Conservation (phyloP, 805 yeast species). For the Maudiozyma saulgeensis region DNA sequence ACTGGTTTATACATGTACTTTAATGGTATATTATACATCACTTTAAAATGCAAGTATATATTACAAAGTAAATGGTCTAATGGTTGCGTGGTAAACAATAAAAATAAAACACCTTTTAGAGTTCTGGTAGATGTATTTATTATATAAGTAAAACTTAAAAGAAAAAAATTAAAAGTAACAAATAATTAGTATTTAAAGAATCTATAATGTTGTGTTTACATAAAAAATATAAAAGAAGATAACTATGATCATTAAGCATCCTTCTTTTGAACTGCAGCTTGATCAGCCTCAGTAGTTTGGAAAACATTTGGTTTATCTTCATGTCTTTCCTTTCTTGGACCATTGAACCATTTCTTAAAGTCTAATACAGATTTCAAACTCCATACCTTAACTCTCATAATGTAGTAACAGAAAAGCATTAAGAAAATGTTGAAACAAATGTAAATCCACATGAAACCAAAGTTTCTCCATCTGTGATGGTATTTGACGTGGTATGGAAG, state of each 20-base stretch:
- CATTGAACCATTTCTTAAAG: constrained; percentile 34
- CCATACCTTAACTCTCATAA: constrained; percentile 33
- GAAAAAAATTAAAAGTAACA: not conserved
- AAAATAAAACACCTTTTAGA: too few species aligned
- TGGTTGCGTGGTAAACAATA: too few species aligned
- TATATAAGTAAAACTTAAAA: not conserved
- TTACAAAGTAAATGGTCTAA: too few species aligned
- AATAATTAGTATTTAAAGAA: not conserved
- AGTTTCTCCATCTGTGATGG: constrained; percentile 56
- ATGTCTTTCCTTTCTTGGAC: constrained; percentile 38
- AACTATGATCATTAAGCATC: not conserved
- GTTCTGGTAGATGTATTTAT: too few species aligned
- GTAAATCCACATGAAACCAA: constrained; percentile 44
- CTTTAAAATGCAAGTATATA: too few species aligned
- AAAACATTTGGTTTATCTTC: constrained; percentile 39
- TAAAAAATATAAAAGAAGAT: not conserved
- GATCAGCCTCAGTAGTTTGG: constrained; percentile 33
- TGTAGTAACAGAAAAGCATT: constrained; percentile 32
- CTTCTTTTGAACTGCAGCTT: constrained; percentile 22
- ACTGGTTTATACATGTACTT: too few species aligned
- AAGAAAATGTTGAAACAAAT: constrained; percentile 33
- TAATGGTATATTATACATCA: too few species aligned
- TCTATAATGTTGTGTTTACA: not conserved
- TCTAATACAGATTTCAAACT: constrained; percentile 28
- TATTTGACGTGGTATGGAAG: constrained; percentile 31